These are phyloP conservation scores for Populus simonii DNA, from an alignment of 345 rosid genomes.

Conservation along the genomic window DNA sequence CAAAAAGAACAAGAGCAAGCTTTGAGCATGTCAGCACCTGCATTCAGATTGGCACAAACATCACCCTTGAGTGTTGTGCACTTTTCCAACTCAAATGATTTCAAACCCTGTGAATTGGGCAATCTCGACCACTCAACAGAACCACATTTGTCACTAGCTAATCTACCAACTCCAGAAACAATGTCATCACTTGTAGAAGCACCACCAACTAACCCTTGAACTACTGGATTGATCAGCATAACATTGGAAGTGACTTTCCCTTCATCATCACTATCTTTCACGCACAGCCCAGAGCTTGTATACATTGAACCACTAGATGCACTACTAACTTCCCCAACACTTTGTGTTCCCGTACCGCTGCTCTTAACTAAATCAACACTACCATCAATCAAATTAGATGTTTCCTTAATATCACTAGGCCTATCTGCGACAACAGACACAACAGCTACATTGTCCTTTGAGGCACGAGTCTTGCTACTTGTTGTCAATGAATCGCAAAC, in stretches of 20 bases:
- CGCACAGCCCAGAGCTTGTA: slow-evolving; percentile 23
- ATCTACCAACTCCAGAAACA: slow-evolving; percentile 29
- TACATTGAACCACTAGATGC: slow-evolving; percentile 30
- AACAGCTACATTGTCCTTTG: slow-evolving; percentile 6
- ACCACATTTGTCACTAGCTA: slow-evolving; percentile 31
- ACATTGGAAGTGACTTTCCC: slow-evolving; percentile 13
- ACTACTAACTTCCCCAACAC: slow-evolving; percentile 28
- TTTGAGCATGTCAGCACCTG: slow-evolving; percentile 45
- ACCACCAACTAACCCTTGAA: slow-evolving; percentile 15
- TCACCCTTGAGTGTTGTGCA: slow-evolving; percentile 42
- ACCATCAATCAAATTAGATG: slow-evolving; percentile 18
- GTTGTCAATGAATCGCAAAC: slow-evolving; percentile 15
- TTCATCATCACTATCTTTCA: slow-evolving; percentile 27
- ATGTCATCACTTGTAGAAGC: slow-evolving; percentile 23
- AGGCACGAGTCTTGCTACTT: neutral
- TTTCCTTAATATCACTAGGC: slow-evolving; percentile 29
- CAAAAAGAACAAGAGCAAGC: slow-evolving; percentile 84
- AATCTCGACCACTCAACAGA: slow-evolving; percentile 36
- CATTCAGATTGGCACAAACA: slow-evolving; percentile 32
- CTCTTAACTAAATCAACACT: slow-evolving; percentile 8
- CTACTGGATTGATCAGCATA: slow-evolving; percentile 19
- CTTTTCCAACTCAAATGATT: slow-evolving; percentile 49
- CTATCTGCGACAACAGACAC: slow-evolving; percentile 23
- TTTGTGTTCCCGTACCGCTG: slow-evolving; percentile 24
- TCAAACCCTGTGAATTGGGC: slow-evolving; percentile 39